Percentiles rank a stretch among this genome's conserved stretches.
Conservation (phyloP, 1,284 basidiomycete genomes). For the Malassezia vespertilionis region DNA sequence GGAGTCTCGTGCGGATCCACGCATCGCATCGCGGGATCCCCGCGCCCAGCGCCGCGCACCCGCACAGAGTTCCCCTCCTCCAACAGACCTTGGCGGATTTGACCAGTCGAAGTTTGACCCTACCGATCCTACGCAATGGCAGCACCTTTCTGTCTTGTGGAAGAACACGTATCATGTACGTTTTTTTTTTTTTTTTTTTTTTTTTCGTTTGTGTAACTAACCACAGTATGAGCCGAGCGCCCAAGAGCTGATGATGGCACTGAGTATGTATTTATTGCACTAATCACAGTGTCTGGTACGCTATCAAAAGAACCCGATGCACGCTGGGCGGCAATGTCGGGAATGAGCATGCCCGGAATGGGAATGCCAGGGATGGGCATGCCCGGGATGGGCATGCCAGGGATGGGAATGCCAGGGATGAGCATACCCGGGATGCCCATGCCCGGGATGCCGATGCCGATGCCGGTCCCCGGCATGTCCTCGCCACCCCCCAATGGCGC, state of each 20-base stretch:
- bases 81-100: slow-evolving; percentile 15
- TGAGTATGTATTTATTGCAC: slow-evolving; percentile 10
- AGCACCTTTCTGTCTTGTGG: slow-evolving; percentile 14
- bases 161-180: slow-evolving; percentile 15
- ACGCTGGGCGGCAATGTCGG: slow-evolving; percentile 8
- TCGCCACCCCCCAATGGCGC: background rate
- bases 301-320: slow-evolving; percentile 13
- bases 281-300: slow-evolving; percentile 14
- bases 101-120: slow-evolving; percentile 19
- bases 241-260: slow-evolving; percentile 17
- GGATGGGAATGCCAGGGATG: slow-evolving; percentile 16
- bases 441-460: slow-evolving; percentile 3
- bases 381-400: slow-evolving; percentile 12
- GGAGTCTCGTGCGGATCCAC: no score
- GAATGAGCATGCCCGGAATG: slow-evolving; percentile 5
- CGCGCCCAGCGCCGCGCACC: background rate
- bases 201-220: no score
- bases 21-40: no score
- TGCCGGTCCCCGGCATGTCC: background rate
- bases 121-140: slow-evolving; percentile 16
- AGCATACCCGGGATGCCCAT: background rate
- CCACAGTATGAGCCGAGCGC: slow-evolving; percentile 11
- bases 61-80: background rate
- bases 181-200: no score
- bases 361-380: slow-evolving; percentile 2